Evolutionary conservation across 1,139 yeast genomes (phyloP).

Genomic region (Candida tetrigidarum): DNA sequence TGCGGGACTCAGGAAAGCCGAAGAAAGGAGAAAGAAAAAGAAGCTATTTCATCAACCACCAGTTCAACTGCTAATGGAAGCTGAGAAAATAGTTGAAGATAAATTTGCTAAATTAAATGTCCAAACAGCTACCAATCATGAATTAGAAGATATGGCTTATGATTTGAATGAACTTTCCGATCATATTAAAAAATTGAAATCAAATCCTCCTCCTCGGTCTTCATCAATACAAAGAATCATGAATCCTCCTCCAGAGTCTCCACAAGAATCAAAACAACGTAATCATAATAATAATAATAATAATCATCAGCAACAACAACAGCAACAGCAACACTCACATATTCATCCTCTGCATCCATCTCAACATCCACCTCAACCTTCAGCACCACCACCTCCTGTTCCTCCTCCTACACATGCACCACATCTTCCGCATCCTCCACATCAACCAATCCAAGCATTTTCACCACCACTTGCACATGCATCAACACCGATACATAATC

Average conservation of each 20-base stretch:
- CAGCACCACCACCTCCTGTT: no score
- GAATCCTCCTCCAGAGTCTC: neutral
- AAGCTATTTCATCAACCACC: conserved; percentile 17
- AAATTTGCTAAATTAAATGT: neutral
- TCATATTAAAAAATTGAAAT: conserved; percentile 31
- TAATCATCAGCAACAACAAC: neutral
- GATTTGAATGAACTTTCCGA: conserved; percentile 40
- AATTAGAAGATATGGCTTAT: conserved; percentile 32
- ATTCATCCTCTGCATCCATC: neutral
- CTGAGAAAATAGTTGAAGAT: conserved; percentile 17
- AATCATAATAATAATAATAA: no score
- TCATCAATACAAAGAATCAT: conserved; percentile 1
- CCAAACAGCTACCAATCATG: neutral
- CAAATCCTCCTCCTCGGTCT: neutral
- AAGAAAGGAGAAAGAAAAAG: neutral
- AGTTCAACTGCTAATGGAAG: conserved; percentile 14
- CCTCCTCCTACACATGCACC: no score
- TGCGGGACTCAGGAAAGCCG: conserved; percentile 38
- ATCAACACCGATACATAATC: neutral
- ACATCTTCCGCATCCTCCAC: no score
- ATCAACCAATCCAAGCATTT: neutral
- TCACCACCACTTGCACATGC: neutral
- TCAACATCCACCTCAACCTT: neutral
- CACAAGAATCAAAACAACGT: neutral
- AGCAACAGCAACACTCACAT: neutral